phyloP scores from a whole-genome alignment of 1,139 yeast genomes.

The Martiniozyma asiatica region DNA sequence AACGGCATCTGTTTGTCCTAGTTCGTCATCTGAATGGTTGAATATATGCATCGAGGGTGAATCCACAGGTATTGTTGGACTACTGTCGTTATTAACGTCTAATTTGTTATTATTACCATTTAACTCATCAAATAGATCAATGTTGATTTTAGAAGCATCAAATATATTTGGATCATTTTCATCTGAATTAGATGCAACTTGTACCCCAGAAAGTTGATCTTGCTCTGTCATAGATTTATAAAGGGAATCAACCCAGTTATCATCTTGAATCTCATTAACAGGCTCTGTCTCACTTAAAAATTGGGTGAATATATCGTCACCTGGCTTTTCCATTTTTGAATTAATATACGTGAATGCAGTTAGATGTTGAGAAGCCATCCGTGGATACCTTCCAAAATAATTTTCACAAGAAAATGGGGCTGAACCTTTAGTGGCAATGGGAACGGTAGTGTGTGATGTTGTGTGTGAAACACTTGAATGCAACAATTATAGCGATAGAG shows the following conservation, averaged over 20 bases:
- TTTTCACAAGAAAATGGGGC: too few species aligned
- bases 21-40: conserved; percentile 6
- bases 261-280: conserved; percentile 6
- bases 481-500: too few species aligned
- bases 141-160: too few species aligned
- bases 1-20: conserved; percentile 1
- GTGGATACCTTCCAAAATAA: too few species aligned
- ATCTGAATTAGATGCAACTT: too few species aligned
- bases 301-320: conserved; percentile 10
- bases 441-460: too few species aligned
- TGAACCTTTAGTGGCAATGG: too few species aligned
- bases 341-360: too few species aligned
- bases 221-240: conserved; percentile 5
- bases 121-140: neutral
- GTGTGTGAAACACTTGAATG: too few species aligned
- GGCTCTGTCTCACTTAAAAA: conserved; percentile 8
- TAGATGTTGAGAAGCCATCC: too few species aligned
- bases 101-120: neutral
- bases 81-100: conserved; percentile 8
- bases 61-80: conserved; percentile 15
- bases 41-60: conserved; percentile 13
- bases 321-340: conserved; percentile 5
- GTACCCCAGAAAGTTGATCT: too few species aligned
- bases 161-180: too few species aligned
- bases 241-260: conserved; percentile 16